Base-by-base conservation (phyloP, 306 rosid species). In the Coriaria nepalensis region DNA sequence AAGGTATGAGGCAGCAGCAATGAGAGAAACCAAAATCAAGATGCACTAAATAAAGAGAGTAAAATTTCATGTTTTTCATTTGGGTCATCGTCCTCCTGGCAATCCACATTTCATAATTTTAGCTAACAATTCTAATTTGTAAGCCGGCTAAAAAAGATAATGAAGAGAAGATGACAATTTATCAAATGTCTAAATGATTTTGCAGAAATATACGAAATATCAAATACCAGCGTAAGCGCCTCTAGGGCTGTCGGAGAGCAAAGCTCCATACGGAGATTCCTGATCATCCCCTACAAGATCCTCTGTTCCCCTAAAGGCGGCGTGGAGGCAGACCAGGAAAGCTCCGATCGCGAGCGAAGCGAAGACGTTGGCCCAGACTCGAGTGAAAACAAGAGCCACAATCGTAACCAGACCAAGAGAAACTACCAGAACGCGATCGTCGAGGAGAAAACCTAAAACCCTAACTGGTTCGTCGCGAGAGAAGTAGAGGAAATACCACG, bases 401-500 rank as follows among this genome's bases (percentile, higher is more conserved):
- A 68, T 46, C 6, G 75, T 67, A n/a, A 74, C 10, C 7, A 70
- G 0, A 5, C 47, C 55, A 8, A 78, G 73, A 6, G 11, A 47
- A 1, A 50, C 34, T 4, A 61, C 67, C 37, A 73, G 36, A 11
- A 40, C 35, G 0, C 61, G 63, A n/a, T 73, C 73, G 7, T 51
- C 70, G 33, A 67, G 35, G 6, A 47, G n/a, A 33, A 66, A 40
- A 49, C 68, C 70, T 51, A 72, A 57, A 44, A 79, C 13, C 40
- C 49, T 2, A 42, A 72, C 9, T 5, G 83, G 75, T 10, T 67
- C 67, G 29, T 73, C 68, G 51, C 77, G 78, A 6, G 73, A 34
- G 73, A 79, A 73, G 73, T 60, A 79, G 60, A 75, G 71, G 55
- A 72, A 61, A 59, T 66, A 67, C 87, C 87, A 79, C 5, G 55